Evolutionary conservation across 768 basidiomycete species (phyloP).

Genomic region (Suillus subaureus): DNA sequence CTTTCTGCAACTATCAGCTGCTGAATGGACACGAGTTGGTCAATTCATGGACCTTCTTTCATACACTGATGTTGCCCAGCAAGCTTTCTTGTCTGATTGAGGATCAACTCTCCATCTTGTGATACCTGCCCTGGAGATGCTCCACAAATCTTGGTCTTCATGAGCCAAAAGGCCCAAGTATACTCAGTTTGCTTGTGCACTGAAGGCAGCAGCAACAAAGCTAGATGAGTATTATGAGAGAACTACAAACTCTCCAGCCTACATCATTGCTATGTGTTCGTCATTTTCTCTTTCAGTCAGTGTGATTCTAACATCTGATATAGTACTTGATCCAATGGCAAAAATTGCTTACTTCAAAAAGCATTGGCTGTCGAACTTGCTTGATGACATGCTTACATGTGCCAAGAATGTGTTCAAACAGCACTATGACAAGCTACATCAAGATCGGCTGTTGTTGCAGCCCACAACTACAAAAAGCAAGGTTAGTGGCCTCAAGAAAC

Average conservation of each 20-base stretch:
- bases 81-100: slow-evolving; percentile 32
- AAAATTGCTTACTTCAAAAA: slow-evolving; percentile 29
- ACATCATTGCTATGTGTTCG: slow-evolving; percentile 37
- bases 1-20: slow-evolving; percentile 16
- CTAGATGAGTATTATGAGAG: slow-evolving; percentile 37
- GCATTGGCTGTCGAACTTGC: slow-evolving; percentile 20
- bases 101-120: slow-evolving; percentile 27
- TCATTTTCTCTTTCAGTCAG: slow-evolving; percentile 5
- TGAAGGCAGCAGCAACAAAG: slow-evolving; percentile 33
- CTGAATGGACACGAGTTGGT: slow-evolving; percentile 27
- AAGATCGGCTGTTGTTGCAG: background rate
- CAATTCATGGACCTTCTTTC: slow-evolving; percentile 24
- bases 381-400: background rate
- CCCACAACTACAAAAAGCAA: background rate
- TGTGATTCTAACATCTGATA: slow-evolving; percentile 10
- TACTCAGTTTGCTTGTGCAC: slow-evolving; percentile 20
- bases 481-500: background rate
- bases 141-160: slow-evolving; percentile 29
- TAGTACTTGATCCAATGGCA: slow-evolving; percentile 27
- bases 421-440: background rate
- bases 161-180: slow-evolving; percentile 17
- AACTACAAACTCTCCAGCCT: slow-evolving; percentile 32
- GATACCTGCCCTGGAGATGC: background rate
- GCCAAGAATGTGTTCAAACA: background rate
- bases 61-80: slow-evolving; percentile 33